Evolutionary conservation across 2,329 filamentous ascomycete genomes (phyloP).

Genomic region (Pseudogymnoascus sp.): DNA sequence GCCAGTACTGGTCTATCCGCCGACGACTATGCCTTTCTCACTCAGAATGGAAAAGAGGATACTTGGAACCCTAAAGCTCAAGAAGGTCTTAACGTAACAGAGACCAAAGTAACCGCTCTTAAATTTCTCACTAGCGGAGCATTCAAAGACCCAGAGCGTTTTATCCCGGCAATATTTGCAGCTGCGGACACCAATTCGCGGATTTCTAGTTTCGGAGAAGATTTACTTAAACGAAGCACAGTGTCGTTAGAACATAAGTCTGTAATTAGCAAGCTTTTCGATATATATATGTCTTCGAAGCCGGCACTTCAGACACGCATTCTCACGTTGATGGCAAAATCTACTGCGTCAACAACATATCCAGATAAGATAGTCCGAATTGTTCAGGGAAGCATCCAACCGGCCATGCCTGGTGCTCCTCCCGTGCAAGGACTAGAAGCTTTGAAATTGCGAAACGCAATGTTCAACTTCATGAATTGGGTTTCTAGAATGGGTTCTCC

Average conservation of each 20-base stretch:
- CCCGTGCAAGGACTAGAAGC: slow-evolving; percentile 44
- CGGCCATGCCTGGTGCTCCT: slow-evolving; percentile 29
- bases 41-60: slow-evolving; percentile 55
- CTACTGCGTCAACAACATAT: slow-evolving; percentile 61
- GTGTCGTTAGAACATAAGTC: slow-evolving; percentile 62
- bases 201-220: slow-evolving; percentile 77
- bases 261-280: slow-evolving; percentile 58
- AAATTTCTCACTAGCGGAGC: slow-evolving; percentile 74
- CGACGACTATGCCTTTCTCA: slow-evolving; percentile 61
- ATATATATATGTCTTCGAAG: slow-evolving; percentile 64
- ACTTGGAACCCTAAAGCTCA: slow-evolving; percentile 54
- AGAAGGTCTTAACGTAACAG: slow-evolving; percentile 56
- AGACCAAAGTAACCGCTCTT: slow-evolving; percentile 61
- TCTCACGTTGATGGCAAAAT: slow-evolving; percentile 67
- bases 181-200: slow-evolving; percentile 74
- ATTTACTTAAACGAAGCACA: slow-evolving; percentile 72
- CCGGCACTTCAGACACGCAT: slow-evolving; percentile 69
- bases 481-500: slow-evolving; percentile 64
- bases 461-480: slow-evolving; percentile 84
- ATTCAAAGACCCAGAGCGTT: slow-evolving; percentile 74
- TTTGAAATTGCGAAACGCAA: slow-evolving; percentile 68
- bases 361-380: slow-evolving; percentile 58
- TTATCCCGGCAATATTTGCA: slow-evolving; percentile 75
- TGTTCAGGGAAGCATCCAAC: slow-evolving; percentile 56
- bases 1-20: slow-evolving; percentile 48